phyloP scores from a whole-genome alignment of 2,329 filamentous ascomycete species.

The Botrytis cinerea region DNA sequence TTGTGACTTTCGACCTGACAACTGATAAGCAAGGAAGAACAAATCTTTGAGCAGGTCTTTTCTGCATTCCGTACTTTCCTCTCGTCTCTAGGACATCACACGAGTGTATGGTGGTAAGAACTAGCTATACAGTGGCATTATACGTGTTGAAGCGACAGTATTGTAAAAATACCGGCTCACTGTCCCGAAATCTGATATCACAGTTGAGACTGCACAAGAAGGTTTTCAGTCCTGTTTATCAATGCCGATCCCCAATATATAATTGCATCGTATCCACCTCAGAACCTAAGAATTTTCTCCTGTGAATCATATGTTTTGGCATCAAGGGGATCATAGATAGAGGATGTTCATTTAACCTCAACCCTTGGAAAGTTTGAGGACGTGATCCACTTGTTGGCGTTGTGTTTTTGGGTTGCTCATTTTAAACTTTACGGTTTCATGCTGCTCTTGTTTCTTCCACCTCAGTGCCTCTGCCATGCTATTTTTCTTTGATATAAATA shows the following conservation, averaged over 20 bases:
- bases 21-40: background rate
- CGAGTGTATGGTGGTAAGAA: background rate
- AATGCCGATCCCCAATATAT: background rate
- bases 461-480: background rate
- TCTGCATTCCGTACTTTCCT: background rate
- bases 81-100: background rate
- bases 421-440: background rate
- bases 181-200: background rate
- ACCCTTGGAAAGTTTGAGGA: background rate
- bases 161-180: background rate
- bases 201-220: background rate
- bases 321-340: background rate
- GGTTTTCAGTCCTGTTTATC: background rate
- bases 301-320: background rate
- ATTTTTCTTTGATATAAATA: background rate
- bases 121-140: background rate
- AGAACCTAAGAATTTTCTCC: background rate
- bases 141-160: background rate
- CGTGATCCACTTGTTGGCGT: background rate
- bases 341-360: background rate
- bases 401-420: background rate
- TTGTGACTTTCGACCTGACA: background rate
- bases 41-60: background rate
- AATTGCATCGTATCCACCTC: background rate
- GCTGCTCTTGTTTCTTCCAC: background rate